Percentiles rank a stretch among this genome's conserved stretches.
Evolutionary conservation across 1,284 basidiomycete species (phyloP).

Genomic region (Melampsora larici-populina): DNA sequence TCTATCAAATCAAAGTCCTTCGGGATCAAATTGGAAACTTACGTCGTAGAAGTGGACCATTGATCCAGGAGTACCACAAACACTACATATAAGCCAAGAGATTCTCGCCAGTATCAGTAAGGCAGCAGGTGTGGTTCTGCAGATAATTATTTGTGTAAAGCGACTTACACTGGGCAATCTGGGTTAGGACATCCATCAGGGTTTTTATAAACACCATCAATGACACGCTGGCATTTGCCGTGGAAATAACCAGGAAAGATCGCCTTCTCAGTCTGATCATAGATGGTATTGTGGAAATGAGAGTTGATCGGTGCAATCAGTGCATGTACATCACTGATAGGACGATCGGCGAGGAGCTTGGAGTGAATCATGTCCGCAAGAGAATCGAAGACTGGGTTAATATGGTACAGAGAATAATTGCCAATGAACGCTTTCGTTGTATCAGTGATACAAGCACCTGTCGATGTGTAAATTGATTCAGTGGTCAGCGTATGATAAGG

Average conservation of each 20-base stretch:
- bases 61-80: conserved; percentile 74
- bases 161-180: conserved; percentile 62
- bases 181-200: conserved; percentile 71
- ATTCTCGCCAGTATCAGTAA: neutral
- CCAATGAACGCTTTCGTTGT: conserved; percentile 62
- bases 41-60: conserved; percentile 64
- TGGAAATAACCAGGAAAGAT: conserved; percentile 69
- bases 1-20: neutral
- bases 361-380: conserved; percentile 54
- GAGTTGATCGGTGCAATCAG: conserved; percentile 58
- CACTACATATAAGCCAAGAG: conserved; percentile 44
- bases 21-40: neutral
- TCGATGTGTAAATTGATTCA: neutral
- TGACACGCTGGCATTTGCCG: conserved; percentile 64
- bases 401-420: conserved; percentile 56
- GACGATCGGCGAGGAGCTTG: conserved; percentile 53
- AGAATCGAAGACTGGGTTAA: conserved; percentile 51
- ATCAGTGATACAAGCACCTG: conserved; percentile 63
- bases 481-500: neutral
- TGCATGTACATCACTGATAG: conserved; percentile 54
- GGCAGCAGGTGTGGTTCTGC: neutral
- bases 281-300: conserved; percentile 58
- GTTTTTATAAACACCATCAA: conserved; percentile 57
- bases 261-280: conserved; percentile 57
- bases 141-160: neutral